Base-by-base conservation (phyloP, 2,329 filamentous ascomycete species). In the Pseudofabraea citricarpa region DNA sequence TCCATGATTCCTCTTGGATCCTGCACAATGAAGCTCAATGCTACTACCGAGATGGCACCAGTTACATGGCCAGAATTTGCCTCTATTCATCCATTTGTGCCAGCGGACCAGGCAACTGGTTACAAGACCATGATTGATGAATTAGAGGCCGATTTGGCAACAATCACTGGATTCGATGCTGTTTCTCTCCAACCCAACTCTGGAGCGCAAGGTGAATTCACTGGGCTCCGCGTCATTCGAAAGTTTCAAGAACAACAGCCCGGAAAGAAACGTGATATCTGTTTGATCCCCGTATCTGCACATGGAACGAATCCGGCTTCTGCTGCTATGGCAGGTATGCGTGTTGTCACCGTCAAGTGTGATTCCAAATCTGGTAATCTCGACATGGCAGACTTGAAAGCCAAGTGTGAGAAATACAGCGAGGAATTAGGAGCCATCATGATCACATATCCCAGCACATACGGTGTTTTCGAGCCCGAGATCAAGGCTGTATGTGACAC, bases 1-100 rank as follows among this genome's bases (percentile, higher is more conserved):
- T 96, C 90, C 13, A 97, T 97, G 91, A 97, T 97, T 48, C 90
- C 91, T 2, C 78, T 97, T 1, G 91, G 91, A 16, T 96, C 91
- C 1, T 97, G 91, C 73, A 97, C 91, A 12, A 97, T 97, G 91
- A 97, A 97, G 74, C 81, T 96, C 41, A 96, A 96, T 64, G 87
- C 86, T 32, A 93, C 90, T 3, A 87, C 87, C 1, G 89, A 96
- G 70, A 96, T 97, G 91, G 77, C 87, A 13, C 85, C 90, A 6
- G 76, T 96, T 43, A 87, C 87, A 1, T 84, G 82, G 67, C 80
- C 83, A 1, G 79, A 83, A 39, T 88, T 90, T 58, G 77, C 86
- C 32, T 80, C 84, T 48, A 74, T 95, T 24, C 91, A 97, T 67
- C 91, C 91, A 0, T 89, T 90, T 58, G 78, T 83, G 27, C 85